A percentile compares a stretch with the other conserved stretches of the same genome.
phyloP scores from a whole-genome alignment of 176 grass and related monocot genomes.

The Bonia amplexicaulis region DNA sequence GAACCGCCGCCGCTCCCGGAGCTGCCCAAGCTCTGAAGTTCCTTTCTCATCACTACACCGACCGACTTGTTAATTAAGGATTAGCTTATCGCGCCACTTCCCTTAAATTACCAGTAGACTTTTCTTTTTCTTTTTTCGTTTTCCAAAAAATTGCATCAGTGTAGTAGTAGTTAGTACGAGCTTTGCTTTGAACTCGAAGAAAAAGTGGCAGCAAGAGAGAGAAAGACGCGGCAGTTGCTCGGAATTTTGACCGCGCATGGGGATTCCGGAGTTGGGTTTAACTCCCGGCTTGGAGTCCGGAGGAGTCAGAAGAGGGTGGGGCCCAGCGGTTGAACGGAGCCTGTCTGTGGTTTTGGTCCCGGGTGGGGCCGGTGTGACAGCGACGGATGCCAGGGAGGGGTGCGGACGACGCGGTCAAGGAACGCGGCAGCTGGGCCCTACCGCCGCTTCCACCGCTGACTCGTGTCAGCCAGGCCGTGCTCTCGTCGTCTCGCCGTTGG shows the following conservation, averaged over 20 bases:
- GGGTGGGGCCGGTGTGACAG: background rate
- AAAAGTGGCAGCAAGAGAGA: too few relatives aligned
- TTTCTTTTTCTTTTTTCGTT: background rate
- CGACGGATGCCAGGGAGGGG: background rate
- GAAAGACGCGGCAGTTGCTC: background rate
- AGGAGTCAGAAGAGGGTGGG: slow-evolving; percentile 8
- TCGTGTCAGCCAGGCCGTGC: background rate
- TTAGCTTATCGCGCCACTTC: background rate
- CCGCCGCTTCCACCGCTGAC: slow-evolving; percentile 27
- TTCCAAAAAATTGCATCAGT: background rate
- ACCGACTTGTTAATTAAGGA: background rate
- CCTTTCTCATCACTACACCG: too few relatives aligned
- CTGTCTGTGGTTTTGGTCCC: background rate
- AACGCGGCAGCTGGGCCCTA: slow-evolving; percentile 10
- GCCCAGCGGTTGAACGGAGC: slow-evolving; percentile 1
- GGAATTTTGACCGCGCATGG: background rate
- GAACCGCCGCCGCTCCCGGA: slow-evolving; percentile 12
- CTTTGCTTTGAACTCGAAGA: too few relatives aligned
- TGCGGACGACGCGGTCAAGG: slow-evolving; percentile 14
- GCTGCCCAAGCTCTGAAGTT: background rate
- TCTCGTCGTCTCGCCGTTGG: background rate
- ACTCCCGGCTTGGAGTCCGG: background rate
- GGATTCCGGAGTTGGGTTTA: background rate
- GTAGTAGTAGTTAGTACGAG: background rate
- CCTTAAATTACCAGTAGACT: background rate